Percentiles rank a stretch among this genome's conserved stretches.
Conservation (phyloP, 331 rosid species). For the Malus hybrid region DNA sequence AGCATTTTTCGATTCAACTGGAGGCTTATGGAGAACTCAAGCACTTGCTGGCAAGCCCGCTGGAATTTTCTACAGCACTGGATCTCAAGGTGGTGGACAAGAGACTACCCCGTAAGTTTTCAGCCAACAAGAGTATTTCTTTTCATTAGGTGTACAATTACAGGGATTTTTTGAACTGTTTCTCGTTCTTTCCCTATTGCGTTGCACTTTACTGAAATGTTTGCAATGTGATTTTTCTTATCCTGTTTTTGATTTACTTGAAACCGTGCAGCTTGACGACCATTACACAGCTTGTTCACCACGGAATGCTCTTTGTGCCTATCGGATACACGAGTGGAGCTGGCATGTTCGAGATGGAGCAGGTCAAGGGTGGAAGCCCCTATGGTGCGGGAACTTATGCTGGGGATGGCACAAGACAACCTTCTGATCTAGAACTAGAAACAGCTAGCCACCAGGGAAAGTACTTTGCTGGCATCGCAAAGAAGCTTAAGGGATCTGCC, state of each 20-base stretch:
- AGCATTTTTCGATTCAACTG: conserved; percentile 80
- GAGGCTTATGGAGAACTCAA: conserved; percentile 49
- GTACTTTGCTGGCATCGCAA: conserved; percentile 69
- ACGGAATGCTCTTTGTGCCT: conserved; percentile 80
- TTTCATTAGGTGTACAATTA: background rate
- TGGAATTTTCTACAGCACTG: conserved; percentile 70
- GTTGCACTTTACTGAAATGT: background rate
- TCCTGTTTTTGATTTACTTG: background rate
- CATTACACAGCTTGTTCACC: conserved; percentile 85
- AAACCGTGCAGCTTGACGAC: conserved; percentile 58
- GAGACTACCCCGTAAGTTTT: conserved; percentile 76
- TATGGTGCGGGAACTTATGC: conserved; percentile 82
- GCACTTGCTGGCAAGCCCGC: conserved; percentile 89
- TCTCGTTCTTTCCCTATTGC: background rate
- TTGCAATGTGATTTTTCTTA: background rate
- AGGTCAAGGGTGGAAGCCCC: conserved; percentile 82
- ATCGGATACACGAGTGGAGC: conserved; percentile 86
- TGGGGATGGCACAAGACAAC: conserved; percentile 78
- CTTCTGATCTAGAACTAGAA: conserved; percentile 72
- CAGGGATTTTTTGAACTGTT: background rate
- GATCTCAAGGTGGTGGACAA: conserved; percentile 91
- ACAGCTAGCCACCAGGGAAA: conserved; percentile 96
- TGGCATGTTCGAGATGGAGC: conserved; percentile 90
- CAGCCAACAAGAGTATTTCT: background rate
- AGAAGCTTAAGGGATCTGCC: conserved; percentile 74